phyloP scores from a whole-genome alignment of 805 yeast species.

The Barnettozyma botsteinii region DNA sequence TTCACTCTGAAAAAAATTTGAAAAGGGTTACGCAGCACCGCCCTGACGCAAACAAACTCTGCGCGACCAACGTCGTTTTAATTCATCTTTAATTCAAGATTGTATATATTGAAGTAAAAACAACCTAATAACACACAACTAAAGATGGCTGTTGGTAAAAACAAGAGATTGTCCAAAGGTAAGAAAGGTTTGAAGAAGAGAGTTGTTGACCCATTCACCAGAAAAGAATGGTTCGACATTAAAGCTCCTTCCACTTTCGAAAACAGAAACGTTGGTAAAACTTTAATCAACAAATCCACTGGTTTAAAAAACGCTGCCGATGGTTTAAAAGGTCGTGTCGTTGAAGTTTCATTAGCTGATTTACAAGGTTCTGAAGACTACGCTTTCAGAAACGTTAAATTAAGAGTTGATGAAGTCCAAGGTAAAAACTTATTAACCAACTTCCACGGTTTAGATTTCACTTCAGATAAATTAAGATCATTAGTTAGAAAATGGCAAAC shows the following conservation, averaged over 20 bases:
- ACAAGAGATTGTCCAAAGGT: constrained; percentile 79
- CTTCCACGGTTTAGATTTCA: constrained; percentile 99
- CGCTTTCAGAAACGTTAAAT: constrained; percentile 94
- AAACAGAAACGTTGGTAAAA: constrained; percentile 98
- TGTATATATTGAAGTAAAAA: neutral
- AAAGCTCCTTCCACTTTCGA: constrained; percentile 98
- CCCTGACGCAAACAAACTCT: constrained; percentile 9
- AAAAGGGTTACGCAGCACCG: constrained; percentile 10
- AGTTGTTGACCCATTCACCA: constrained; percentile 99
- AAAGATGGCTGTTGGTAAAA: constrained; percentile 70
- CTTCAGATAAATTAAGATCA: constrained; percentile 95
- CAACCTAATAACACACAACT: constrained; percentile 6
- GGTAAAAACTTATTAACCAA: constrained; percentile 98
- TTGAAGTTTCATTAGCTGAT: constrained; percentile 94
- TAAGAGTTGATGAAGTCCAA: constrained; percentile 98
- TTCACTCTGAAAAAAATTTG: neutral
- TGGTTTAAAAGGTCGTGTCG: constrained; percentile 96
- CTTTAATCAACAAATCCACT: constrained; percentile 95
- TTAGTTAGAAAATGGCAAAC: constrained; percentile 99
- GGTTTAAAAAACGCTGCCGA: constrained; percentile 98
- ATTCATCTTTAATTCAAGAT: constrained; percentile 5
- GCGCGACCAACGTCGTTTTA: constrained; percentile 7
- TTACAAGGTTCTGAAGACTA: constrained; percentile 98
- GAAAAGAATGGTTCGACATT: constrained; percentile 98
- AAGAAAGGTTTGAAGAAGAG: constrained; percentile 99